These are phyloP conservation scores for Limnanthes douglasii DNA, from an alignment of 345 rosid species.

Conservation along the genomic window DNA sequence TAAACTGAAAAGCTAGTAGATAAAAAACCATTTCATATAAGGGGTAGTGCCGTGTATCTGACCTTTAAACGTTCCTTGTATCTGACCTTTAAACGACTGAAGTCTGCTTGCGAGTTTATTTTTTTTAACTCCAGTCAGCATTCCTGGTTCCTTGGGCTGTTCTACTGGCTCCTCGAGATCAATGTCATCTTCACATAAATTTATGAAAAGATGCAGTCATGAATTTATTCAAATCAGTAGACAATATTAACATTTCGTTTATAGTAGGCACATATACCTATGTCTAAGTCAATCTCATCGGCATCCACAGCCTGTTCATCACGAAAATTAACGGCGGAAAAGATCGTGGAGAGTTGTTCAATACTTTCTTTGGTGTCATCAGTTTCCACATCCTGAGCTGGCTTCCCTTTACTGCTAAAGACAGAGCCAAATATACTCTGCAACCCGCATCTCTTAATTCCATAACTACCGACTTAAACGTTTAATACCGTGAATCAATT, in stretches of 20 bases:
- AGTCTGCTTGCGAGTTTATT: conserved; percentile 60
- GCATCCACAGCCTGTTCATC: conserved; percentile 18
- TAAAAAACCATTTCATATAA: no score
- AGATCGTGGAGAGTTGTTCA: conserved; percentile 41
- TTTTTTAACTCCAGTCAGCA: conserved; percentile 46
- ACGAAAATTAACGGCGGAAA: conserved; percentile 50
- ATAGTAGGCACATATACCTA: conserved; percentile 29
- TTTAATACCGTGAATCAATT: no score
- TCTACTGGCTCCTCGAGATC: conserved; percentile 39
- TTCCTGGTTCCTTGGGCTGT: conserved; percentile 57
- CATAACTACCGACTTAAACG: no score
- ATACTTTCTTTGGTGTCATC: conserved; percentile 53
- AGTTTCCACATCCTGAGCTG: conserved; percentile 27
- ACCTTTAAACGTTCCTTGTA: no score
- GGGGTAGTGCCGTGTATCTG: no score
- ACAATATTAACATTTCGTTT: neutral
- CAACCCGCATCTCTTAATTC: conserved; percentile 6
- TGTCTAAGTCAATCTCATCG: conserved; percentile 35
- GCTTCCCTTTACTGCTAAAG: conserved; percentile 50
- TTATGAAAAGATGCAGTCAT: neutral
- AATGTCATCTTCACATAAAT: conserved; percentile 52
- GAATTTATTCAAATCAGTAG: no score
- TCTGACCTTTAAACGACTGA: conserved; percentile 48
- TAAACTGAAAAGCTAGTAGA: no score
- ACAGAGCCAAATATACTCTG: conserved; percentile 88